Percentiles rank a stretch among this genome's conserved stretches.
phyloP scores from a whole-genome alignment of 192 early-diverging fungal genomes.

The Coemansia sp. region DNA sequence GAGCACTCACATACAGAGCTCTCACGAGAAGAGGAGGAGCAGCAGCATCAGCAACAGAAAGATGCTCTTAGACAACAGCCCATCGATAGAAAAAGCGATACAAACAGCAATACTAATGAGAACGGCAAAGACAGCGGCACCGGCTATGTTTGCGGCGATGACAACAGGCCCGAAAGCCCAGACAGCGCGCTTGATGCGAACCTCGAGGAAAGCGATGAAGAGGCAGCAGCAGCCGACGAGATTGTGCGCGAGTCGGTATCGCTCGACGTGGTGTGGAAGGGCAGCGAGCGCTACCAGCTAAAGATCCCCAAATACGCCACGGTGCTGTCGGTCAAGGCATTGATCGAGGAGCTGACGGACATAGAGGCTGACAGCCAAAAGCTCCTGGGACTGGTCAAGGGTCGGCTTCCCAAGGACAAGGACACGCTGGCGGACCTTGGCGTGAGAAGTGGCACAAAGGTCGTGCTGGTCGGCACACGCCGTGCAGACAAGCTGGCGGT shows the following conservation, averaged over 20 bases:
- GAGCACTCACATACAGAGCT: too few species aligned
- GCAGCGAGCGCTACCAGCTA: constrained; percentile 25
- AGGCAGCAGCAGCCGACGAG: constrained; percentile 16
- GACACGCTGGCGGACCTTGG: constrained; percentile 28
- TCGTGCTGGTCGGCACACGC: constrained; percentile 42
- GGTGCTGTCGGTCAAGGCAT: constrained; percentile 33
- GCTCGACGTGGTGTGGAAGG: constrained; percentile 29
- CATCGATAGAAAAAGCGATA: too few species aligned
- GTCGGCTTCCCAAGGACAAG: constrained; percentile 54
- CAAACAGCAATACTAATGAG: not conserved
- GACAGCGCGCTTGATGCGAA: too few species aligned
- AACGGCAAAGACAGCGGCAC: not conserved
- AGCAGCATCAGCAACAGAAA: too few species aligned
- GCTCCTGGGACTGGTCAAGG: constrained; percentile 66
- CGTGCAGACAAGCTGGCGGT: constrained; percentile 13
- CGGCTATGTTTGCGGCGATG: too few species aligned
- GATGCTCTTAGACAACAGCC: too few species aligned
- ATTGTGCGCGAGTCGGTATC: constrained; percentile 35
- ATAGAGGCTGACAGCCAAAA: constrained; percentile 65
- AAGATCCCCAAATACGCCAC: constrained; percentile 38
- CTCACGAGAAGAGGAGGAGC: too few species aligned
- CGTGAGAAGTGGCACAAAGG: constrained; percentile 16
- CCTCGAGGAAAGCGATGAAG: not conserved
- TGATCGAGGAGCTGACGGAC: constrained; percentile 59
- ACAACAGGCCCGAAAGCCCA: too few species aligned